A percentile compares a stretch with the other conserved stretches of the same genome.
These are phyloP conservation scores for Phytopythium litorale DNA, from an alignment of 352 stramenopile species.

Conservation along the genomic window DNA sequence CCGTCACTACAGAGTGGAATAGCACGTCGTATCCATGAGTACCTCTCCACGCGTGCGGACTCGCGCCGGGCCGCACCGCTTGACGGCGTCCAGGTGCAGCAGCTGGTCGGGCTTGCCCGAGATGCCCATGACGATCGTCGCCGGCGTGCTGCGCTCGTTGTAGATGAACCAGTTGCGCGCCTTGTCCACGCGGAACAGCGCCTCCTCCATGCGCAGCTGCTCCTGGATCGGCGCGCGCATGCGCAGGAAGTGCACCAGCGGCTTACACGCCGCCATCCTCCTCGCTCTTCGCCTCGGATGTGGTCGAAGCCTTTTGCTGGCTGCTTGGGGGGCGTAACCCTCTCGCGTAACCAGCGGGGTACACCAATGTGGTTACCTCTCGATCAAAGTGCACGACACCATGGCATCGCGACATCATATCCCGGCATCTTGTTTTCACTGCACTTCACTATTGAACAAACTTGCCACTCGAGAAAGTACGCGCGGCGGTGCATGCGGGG, in stretches of 20 bases:
- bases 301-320: too few relatives aligned
- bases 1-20: constrained; percentile 36
- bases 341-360: too few relatives aligned
- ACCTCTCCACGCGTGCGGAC: not conserved
- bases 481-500: not conserved
- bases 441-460: too few relatives aligned
- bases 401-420: too few relatives aligned
- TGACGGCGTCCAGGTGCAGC: constrained; percentile 82
- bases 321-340: not conserved
- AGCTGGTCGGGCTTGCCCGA: constrained; percentile 91
- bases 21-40: not conserved
- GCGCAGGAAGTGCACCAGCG: constrained; percentile 64
- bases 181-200: constrained; percentile 88
- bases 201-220: constrained; percentile 91
- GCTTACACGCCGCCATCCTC: constrained; percentile 28
- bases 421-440: too few relatives aligned
- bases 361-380: not conserved
- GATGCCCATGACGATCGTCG: constrained; percentile 94
- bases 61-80: constrained; percentile 42
- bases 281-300: not conserved
- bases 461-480: too few relatives aligned
- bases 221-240: constrained; percentile 68
- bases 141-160: constrained; percentile 59
- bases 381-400: too few relatives aligned
- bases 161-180: constrained; percentile 81